These are phyloP conservation scores for Dendryphion nanum DNA, from an alignment of 2,329 filamentous ascomycete species.

Conservation along the genomic window DNA sequence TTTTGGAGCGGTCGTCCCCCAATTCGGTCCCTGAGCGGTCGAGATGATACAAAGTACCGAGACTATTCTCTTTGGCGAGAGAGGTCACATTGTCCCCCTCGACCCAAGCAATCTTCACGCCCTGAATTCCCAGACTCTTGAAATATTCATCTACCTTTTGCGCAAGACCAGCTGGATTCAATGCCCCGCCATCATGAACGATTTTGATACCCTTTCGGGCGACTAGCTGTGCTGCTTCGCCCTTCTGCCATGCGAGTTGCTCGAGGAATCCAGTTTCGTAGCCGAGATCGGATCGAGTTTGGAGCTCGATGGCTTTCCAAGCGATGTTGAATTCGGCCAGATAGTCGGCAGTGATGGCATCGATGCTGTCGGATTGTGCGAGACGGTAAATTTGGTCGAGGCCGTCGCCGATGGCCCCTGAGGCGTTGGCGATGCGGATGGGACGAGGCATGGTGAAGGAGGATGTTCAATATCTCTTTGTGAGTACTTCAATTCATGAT, in stretches of 20 bases:
- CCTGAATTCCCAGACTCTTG: conserved; percentile 10
- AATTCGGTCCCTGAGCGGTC: conserved; percentile 10
- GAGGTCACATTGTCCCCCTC: conserved; percentile 39
- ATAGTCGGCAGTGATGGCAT: conserved; percentile 38
- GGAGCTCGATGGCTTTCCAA: conserved; percentile 32
- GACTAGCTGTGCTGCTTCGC: conserved; percentile 30
- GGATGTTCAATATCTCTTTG: no score
- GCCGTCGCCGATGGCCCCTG: conserved; percentile 32
- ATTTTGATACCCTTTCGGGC: conserved; percentile 51
- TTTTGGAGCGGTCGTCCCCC: conserved; percentile 5
- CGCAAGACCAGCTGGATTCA: conserved; percentile 53
- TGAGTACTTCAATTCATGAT: no score
- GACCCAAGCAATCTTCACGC: conserved; percentile 40
- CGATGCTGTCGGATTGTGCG: conserved; percentile 20
- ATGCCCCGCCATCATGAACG: conserved; percentile 54
- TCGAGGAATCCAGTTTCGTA: conserved; percentile 31
- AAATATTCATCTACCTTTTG: conserved; percentile 34
- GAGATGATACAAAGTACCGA: conserved; percentile 14
- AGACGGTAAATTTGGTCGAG: conserved; percentile 27
- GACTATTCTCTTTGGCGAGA: conserved; percentile 8
- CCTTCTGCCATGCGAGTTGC: conserved; percentile 27
- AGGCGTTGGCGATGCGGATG: conserved; percentile 34
- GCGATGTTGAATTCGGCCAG: conserved; percentile 35
- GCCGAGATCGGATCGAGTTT: conserved; percentile 23
- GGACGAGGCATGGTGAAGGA: no score